Conservation (phyloP, 495 filamentous ascomycete species). For the Xylaria venustula region DNA sequence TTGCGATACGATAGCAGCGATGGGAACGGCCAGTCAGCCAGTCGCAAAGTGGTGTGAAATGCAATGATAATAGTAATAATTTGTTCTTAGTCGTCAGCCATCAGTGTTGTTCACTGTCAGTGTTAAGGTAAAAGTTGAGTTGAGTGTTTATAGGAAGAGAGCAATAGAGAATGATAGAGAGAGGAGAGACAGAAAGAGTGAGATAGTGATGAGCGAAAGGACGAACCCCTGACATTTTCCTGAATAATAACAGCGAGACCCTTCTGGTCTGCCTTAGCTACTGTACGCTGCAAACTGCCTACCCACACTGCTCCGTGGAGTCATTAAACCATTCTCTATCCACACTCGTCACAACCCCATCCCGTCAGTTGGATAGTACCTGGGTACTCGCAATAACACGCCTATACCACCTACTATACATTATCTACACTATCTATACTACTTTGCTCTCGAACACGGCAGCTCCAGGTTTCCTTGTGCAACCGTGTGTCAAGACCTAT, state of each 20-base stretch:
- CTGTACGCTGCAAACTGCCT: conserved; percentile 2
- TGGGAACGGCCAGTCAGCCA: neutral
- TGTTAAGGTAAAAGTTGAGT: no score
- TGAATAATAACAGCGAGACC: conserved; percentile 1
- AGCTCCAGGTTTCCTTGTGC: conserved; percentile 15
- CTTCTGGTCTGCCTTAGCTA: neutral
- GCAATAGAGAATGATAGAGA: neutral
- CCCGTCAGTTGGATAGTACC: conserved; percentile 5
- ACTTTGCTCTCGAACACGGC: conserved; percentile 2
- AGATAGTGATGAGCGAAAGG: neutral
- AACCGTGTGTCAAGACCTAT: conserved; percentile 16
- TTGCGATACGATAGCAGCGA: neutral
- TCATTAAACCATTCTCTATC: conserved; percentile 14
- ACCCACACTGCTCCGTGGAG: conserved; percentile 16
- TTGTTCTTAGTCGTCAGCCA: no score
- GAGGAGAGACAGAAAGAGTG: neutral
- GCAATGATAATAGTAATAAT: neutral
- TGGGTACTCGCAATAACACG: neutral
- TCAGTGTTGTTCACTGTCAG: no score
- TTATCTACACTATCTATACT: neutral
- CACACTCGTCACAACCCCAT: conserved; percentile 5
- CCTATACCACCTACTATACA: neutral
- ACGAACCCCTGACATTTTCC: conserved; percentile 10
- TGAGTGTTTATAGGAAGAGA: neutral
- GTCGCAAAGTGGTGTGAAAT: neutral